Percentiles rank a stretch among this genome's conserved stretches.
Evolutionary conservation across 441 rosid species (phyloP).

Genomic region (Raphanus hybrid): DNA sequence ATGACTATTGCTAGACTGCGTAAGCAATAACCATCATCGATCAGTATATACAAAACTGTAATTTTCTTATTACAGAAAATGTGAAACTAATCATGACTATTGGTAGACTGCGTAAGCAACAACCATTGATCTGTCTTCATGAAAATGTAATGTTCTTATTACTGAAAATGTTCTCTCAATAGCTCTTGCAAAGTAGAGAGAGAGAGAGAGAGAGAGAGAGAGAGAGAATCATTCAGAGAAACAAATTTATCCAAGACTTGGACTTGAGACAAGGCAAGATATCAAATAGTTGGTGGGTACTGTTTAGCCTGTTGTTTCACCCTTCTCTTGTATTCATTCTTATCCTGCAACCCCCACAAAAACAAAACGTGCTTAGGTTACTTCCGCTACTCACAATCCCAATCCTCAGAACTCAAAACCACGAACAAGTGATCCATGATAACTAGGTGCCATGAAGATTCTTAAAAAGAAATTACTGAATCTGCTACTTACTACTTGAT

Average conservation of each 20-base stretch:
- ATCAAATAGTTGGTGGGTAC: conserved; percentile 25
- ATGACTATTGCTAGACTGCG: not conserved
- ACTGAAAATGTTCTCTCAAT: not conserved
- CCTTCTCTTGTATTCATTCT: conserved; percentile 19
- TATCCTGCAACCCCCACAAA: conserved; percentile 12
- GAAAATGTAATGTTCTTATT: not conserved
- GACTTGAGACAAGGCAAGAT: not conserved
- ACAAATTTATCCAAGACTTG: not conserved
- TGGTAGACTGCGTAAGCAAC: not conserved
- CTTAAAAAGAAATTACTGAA: not conserved
- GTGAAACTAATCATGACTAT: not conserved
- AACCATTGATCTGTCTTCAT: not conserved
- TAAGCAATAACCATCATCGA: not conserved
- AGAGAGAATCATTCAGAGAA: not conserved
- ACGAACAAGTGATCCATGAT: not conserved
- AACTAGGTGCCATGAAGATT: conserved; percentile 1
- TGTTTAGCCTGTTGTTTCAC: conserved; percentile 28
- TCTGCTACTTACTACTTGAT: not conserved
- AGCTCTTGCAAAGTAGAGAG: not conserved
- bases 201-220: conserved; percentile 13
- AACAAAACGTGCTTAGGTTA: not conserved
- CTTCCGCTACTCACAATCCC: not conserved
- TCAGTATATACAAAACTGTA: not conserved
- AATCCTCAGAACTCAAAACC: not conserved
- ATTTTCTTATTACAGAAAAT: not conserved